Percentiles rank a stretch among this genome's conserved stretches.
Evolutionary conservation across 2,329 filamentous ascomycete species (phyloP).

Genomic region (Juglanconis juglandina): DNA sequence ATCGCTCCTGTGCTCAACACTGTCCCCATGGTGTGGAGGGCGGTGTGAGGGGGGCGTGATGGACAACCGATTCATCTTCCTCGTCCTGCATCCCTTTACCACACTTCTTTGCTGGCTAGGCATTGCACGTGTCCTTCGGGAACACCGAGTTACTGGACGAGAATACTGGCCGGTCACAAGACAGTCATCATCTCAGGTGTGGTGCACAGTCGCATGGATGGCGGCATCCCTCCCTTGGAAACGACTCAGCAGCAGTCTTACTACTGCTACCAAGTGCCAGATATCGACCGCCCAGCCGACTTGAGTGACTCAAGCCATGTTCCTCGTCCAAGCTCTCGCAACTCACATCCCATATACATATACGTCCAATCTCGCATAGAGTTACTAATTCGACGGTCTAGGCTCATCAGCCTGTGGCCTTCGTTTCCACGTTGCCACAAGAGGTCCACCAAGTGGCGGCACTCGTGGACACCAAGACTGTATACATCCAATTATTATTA

Average conservation of each 20-base stretch:
- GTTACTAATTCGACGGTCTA: background rate
- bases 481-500: too few species aligned
- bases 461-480: background rate
- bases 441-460: background rate
- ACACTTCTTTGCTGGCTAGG: background rate
- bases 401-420: background rate
- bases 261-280: background rate
- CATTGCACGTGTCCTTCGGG: too few species aligned
- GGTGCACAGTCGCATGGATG: background rate
- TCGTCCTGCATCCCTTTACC: background rate
- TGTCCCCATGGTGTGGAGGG: background rate
- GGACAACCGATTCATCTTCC: background rate
- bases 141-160: background rate
- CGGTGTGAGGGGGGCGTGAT: too few species aligned
- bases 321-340: background rate
- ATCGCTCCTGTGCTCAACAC: too few species aligned
- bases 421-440: background rate
- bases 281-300: background rate
- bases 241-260: background rate
- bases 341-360: background rate
- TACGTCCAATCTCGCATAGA: background rate
- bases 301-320: background rate
- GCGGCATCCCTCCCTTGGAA: background rate
- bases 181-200: background rate
- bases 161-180: background rate